Evolutionary conservation across 805 yeast species (phyloP).

Genomic region (Barnettozyma pratensis): DNA sequence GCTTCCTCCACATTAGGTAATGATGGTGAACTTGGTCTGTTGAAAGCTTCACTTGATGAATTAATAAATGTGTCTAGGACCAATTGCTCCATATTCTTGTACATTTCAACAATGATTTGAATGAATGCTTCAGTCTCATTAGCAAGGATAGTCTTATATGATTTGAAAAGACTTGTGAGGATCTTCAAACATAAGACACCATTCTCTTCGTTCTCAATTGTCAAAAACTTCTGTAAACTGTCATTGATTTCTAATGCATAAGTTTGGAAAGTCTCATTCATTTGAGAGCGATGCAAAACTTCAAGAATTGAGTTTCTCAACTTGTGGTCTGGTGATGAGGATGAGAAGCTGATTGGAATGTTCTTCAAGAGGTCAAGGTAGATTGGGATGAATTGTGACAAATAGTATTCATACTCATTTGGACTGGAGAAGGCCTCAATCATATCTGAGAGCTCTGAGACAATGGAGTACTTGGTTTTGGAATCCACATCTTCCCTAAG

Average conservation of each 20-base stretch:
- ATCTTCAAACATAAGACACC: conserved; percentile 89
- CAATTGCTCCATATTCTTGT: conserved; percentile 71
- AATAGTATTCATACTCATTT: conserved; percentile 74
- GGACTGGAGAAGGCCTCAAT: conserved; percentile 79
- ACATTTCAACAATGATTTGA: conserved; percentile 67
- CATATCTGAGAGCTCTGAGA: conserved; percentile 82
- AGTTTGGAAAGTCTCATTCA: conserved; percentile 76
- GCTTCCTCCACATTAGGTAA: conserved; percentile 33
- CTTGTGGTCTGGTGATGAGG: conserved; percentile 67
- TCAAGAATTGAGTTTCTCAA: conserved; percentile 74
- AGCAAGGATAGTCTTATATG: conserved; percentile 62
- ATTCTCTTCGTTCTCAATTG: conserved; percentile 88
- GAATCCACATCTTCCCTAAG: conserved; percentile 51
- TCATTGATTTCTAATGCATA: conserved; percentile 58
- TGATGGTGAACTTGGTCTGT: conserved; percentile 39
- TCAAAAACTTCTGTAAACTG: conserved; percentile 52
- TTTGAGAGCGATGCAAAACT: conserved; percentile 72
- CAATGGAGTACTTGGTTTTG: conserved; percentile 57
- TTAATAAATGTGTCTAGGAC: conserved; percentile 64
- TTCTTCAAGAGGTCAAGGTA: conserved; percentile 56
- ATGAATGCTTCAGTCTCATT: conserved; percentile 78
- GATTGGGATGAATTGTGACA: conserved; percentile 64
- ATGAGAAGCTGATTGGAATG: conserved; percentile 68
- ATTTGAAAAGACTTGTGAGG: conserved; percentile 77
- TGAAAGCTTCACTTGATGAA: conserved; percentile 20